Base-by-base conservation (phyloP, 2,329 filamentous ascomycete species). In the Aspergillus arachidicola region DNA sequence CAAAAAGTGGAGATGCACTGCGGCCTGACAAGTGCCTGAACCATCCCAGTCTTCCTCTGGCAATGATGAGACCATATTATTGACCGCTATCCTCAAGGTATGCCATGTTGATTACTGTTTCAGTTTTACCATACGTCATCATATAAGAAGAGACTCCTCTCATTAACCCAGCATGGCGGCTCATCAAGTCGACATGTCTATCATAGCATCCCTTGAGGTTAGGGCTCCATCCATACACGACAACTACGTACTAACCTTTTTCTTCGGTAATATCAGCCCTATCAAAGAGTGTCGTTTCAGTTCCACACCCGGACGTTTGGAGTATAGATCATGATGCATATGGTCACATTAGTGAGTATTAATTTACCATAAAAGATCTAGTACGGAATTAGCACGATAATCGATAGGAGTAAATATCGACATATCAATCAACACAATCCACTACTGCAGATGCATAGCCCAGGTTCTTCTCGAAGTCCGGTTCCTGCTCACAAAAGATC, bases 1-100 rank as follows among this genome's bases (percentile, higher is more conserved):
- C 46, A 30, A 41, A 41, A 61, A 58, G 59, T 58, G 50, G 23
- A 43, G 53, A 68, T 67, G 70, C 69, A 72, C 64, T 61, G 69
- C 70, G 70, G 70, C 70, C 70, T 72, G 70, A 72, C 59, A 63
- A 63, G 66, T 68, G 69, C 69, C 66, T 71, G 69, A 70, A 56
- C 45, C 48, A 51, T 51, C 28, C 48, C 48, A 32, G 19, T 26
- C 41, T 30, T 23, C 41, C 21, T 38, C n/a, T 26, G 16, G 43
- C 30, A 45, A 23, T 30, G 34, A 55, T 38, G 21, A 36, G 16
- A 26, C 21, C 19, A 16, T 16, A 55, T 1, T 55, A 55, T 38
- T 36, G 32, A 55, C 51, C 51, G 51, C 51, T 55, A 55, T 55
- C 19, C 32, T 11, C 48, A 32, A 32, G 48, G 48, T 4, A 51